Percentiles rank a stretch among this genome's conserved stretches.
Evolutionary conservation across 2,329 filamentous ascomycete genomes (phyloP).

Genomic region (Diaporthe capsici): DNA sequence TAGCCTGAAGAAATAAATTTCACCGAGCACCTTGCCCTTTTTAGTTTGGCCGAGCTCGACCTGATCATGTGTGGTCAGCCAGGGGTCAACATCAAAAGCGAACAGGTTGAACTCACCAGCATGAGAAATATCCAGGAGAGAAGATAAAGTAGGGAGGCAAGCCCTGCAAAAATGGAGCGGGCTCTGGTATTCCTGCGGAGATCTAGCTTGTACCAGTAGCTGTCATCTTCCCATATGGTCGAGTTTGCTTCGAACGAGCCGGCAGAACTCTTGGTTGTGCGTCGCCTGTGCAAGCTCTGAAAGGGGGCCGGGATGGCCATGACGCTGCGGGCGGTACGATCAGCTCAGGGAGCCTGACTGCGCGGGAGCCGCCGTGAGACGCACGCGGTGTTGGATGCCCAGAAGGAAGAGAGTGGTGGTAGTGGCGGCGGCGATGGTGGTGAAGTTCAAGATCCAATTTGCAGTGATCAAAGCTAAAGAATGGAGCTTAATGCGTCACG

Average conservation of each 20-base stretch:
- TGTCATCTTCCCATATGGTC: slow-evolving; percentile 32
- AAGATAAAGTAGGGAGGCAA: slow-evolving; percentile 79
- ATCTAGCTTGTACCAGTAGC: slow-evolving; percentile 52
- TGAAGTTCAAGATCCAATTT: slow-evolving; percentile 1
- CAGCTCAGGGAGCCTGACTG: slow-evolving; percentile 28
- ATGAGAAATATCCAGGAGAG: slow-evolving; percentile 84
- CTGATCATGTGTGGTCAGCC: slow-evolving; percentile 47
- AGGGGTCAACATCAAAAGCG: not conserved
- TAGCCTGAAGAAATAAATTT: slow-evolving; percentile 88
- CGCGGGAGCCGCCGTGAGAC: not conserved
- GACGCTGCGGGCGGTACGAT: slow-evolving; percentile 23
- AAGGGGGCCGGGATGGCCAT: slow-evolving; percentile 40
- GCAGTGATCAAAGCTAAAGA: not conserved
- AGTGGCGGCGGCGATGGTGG: not conserved
- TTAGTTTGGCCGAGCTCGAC: slow-evolving; percentile 81
- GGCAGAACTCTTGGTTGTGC: slow-evolving; percentile 38
- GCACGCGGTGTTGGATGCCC: not conserved
- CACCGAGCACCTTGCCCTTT: slow-evolving; percentile 70
- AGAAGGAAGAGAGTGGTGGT: not conserved
- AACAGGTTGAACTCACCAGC: slow-evolving; percentile 66
- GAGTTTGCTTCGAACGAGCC: slow-evolving; percentile 42
- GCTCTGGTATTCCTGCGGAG: slow-evolving; percentile 61
- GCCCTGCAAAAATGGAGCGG: slow-evolving; percentile 72
- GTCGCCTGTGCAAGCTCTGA: slow-evolving; percentile 36
- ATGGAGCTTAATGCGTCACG: slow-evolving; percentile 5